phyloP scores from a whole-genome alignment of 192 early-diverging fungal species.

The Backusella sp. region DNA sequence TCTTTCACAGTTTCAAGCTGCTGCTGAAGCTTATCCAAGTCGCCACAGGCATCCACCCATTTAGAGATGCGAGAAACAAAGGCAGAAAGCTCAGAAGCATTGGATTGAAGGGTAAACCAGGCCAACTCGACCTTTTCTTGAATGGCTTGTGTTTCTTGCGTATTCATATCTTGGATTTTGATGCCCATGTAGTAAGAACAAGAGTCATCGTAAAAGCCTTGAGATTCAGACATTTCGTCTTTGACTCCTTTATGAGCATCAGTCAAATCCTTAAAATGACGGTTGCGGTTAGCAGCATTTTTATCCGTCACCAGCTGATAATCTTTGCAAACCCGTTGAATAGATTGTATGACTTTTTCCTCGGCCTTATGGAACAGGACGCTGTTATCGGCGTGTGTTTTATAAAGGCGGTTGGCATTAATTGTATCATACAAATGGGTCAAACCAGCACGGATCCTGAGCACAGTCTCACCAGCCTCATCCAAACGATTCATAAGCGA shows the following conservation, averaged over 20 bases:
- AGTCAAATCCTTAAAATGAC: constrained; percentile 1
- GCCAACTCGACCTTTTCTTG: constrained; percentile 12
- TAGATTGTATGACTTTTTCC: background rate
- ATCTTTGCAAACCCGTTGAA: background rate
- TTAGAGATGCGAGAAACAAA: background rate
- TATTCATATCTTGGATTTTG: constrained; percentile 8
- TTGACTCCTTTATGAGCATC: constrained; percentile 9
- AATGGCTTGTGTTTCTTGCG: background rate
- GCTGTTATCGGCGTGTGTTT: constrained; percentile 17
- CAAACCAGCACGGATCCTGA: background rate
- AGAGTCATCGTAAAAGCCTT: constrained; percentile 29
- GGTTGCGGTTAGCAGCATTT: background rate
- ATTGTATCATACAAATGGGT: constrained; percentile 16
- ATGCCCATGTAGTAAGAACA: constrained; percentile 18
- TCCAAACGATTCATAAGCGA: constrained; percentile 2
- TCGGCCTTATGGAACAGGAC: background rate
- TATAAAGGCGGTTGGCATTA: constrained; percentile 12
- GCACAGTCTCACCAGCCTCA: constrained; percentile 11
- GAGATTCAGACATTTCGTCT: constrained; percentile 1
- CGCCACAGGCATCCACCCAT: constrained; percentile 14
- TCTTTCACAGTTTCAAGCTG: background rate
- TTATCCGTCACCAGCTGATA: constrained; percentile 7
- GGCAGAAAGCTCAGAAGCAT: background rate
- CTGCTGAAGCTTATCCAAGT: background rate
- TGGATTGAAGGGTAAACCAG: background rate